Conservation (phyloP, 164 flowering plant genomes). For the Brasenia schreberi region DNA sequence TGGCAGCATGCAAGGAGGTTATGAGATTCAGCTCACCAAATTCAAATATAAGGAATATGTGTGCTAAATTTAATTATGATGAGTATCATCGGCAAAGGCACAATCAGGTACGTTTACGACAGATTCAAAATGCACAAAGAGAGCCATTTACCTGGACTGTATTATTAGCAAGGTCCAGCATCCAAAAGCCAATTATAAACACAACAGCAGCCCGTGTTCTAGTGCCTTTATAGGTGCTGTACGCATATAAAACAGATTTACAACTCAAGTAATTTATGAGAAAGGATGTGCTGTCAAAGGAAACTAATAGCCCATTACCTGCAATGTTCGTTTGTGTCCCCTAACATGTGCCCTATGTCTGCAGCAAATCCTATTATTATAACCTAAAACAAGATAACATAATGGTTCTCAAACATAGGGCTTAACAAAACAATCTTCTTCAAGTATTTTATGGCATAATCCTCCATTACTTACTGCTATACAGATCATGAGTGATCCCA, state of each 20-base stretch:
- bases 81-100: too few species aligned
- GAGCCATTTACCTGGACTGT: constrained; percentile 73
- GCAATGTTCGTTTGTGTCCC: constrained; percentile 90
- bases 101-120: too few species aligned
- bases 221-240: constrained; percentile 86
- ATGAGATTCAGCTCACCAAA: not conserved
- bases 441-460: not conserved
- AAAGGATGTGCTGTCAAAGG: not conserved
- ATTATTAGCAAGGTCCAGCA: constrained; percentile 98
- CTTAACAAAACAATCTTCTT: not conserved
- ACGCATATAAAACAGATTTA: constrained; percentile 7
- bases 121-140: not conserved
- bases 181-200: constrained; percentile 90
- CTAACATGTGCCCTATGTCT: constrained; percentile 92
- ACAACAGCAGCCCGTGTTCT: constrained; percentile 81
- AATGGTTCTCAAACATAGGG: constrained; percentile 14
- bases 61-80: too few species aligned
- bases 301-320: constrained; percentile 30
- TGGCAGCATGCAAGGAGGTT: constrained; percentile 1
- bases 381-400: constrained; percentile 56
- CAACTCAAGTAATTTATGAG: not conserved
- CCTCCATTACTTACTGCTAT: constrained; percentile 49
- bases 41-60: too few species aligned
- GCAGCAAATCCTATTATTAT: constrained; percentile 96
- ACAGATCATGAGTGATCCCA: constrained; percentile 83